A percentile compares a stretch with the other conserved stretches of the same genome.
These are phyloP conservation scores for Beauveria sp. DNA, from an alignment of 2,329 filamentous ascomycete species.

Conservation along the genomic window DNA sequence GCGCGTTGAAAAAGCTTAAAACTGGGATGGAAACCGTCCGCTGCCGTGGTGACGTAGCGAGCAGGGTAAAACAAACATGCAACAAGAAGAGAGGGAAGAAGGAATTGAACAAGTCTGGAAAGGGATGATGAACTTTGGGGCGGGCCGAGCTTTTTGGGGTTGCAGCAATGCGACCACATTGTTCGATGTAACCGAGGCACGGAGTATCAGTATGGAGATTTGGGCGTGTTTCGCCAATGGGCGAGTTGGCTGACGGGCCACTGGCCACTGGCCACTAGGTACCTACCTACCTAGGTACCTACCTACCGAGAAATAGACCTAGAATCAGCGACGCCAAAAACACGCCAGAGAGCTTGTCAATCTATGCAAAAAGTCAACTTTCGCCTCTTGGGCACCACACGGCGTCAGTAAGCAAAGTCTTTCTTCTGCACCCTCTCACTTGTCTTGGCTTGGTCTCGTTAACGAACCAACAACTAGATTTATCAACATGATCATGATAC, in stretches of 20 bases:
- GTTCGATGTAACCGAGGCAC: background rate
- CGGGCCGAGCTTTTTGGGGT: constrained; percentile 2
- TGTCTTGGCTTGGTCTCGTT: too few species aligned
- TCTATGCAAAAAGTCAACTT: too few species aligned
- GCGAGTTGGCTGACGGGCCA: background rate
- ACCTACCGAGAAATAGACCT: too few species aligned
- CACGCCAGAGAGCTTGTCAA: too few species aligned
- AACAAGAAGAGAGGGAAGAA: background rate
- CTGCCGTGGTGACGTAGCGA: background rate
- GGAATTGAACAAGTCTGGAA: background rate
- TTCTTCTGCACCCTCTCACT: too few species aligned
- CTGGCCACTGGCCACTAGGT: too few species aligned
- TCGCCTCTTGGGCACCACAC: too few species aligned
- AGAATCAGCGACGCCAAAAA: too few species aligned
- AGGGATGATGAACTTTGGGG: background rate
- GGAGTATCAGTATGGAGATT: background rate
- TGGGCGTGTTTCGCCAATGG: background rate
- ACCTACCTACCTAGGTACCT: background rate
- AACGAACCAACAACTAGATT: too few species aligned
- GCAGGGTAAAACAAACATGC: background rate
- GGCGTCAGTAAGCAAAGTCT: too few species aligned
- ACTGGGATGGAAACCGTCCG: background rate
- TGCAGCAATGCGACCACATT: background rate
- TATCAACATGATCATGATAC: background rate
- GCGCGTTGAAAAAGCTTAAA: too few species aligned